Conservation (phyloP, 2,329 filamentous ascomycete species). For the Plenodomus tracheiphilus region DNA sequence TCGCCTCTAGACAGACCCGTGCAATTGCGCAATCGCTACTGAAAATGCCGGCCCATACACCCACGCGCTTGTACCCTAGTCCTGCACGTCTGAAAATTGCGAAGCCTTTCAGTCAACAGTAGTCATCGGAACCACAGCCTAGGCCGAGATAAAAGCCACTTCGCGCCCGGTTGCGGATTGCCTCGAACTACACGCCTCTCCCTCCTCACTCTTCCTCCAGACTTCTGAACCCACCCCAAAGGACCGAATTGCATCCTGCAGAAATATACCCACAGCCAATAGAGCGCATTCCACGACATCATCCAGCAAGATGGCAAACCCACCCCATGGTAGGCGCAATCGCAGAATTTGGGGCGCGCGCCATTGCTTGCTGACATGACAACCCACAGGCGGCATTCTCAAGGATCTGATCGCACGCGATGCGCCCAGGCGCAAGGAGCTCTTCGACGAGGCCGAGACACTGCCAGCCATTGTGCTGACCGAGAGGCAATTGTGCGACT, state of each 20-base stretch:
- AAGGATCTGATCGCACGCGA: constrained; percentile 98
- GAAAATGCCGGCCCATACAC: constrained; percentile 38
- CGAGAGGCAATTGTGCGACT: constrained; percentile 95
- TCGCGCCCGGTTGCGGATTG: neutral
- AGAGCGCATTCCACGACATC: neutral
- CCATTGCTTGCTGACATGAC: constrained; percentile 20
- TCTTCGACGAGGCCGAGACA: constrained; percentile 80
- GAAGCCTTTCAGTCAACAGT: constrained; percentile 12
- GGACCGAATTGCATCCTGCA: neutral
- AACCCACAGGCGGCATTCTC: constrained; percentile 74
- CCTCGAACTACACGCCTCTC: neutral
- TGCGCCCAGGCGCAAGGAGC: constrained; percentile 77
- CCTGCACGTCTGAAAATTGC: constrained; percentile 16
- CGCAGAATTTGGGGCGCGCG: neutral
- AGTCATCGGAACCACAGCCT: neutral
- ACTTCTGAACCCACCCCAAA: neutral
- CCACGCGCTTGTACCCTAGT: constrained; percentile 23
- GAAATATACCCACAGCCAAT: neutral
- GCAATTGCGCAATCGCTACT: constrained; percentile 45
- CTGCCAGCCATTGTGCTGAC: constrained; percentile 82
- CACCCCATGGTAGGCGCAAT: constrained; percentile 52
- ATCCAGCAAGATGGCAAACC: constrained; percentile 50
- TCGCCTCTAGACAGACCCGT: constrained; percentile 31
- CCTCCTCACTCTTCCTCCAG: neutral
- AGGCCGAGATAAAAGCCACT: constrained; percentile 14